These are phyloP conservation scores for Zygoascus hellenicus DNA, from an alignment of 1,139 yeast genomes.

Conservation along the genomic window DNA sequence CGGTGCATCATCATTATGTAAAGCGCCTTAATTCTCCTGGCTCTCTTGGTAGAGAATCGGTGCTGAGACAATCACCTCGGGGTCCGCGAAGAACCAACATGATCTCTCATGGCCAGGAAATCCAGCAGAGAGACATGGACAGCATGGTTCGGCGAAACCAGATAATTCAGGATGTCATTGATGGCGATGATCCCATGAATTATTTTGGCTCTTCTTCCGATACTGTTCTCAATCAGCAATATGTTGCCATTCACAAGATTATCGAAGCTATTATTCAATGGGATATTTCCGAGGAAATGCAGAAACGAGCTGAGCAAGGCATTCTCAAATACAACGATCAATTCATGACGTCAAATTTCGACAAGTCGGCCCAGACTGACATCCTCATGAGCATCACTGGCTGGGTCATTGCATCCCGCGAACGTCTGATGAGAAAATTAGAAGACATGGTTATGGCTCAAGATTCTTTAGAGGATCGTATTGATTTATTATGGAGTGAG, in stretches of 20 bases:
- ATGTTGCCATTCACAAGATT: conserved; percentile 1
- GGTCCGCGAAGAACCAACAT: not conserved
- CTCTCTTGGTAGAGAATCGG: not conserved
- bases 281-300: conserved; percentile 7
- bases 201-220: conserved; percentile 5
- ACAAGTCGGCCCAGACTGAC: conserved; percentile 2
- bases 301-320: not conserved
- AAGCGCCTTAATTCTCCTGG: not conserved
- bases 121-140: conserved; percentile 1
- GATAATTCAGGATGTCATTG: conserved; percentile 7
- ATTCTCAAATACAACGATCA: conserved; percentile 5
- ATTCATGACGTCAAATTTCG: not conserved
- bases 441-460: conserved; percentile 2
- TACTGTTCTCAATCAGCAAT: conserved; percentile 2
- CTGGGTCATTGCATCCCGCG: conserved; percentile 6
- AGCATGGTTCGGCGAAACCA: conserved; percentile 2
- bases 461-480: not conserved
- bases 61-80: not conserved
- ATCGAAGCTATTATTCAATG: conserved; percentile 3
- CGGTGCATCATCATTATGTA: not conserved
- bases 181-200: conserved; percentile 1
- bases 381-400: conserved; percentile 5
- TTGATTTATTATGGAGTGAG: not conserved
- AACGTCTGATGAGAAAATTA: conserved; percentile 1
- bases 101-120: not conserved